Conservation (phyloP, 2,329 filamentous ascomycete genomes). For the Cladobotryum protrusum region DNA sequence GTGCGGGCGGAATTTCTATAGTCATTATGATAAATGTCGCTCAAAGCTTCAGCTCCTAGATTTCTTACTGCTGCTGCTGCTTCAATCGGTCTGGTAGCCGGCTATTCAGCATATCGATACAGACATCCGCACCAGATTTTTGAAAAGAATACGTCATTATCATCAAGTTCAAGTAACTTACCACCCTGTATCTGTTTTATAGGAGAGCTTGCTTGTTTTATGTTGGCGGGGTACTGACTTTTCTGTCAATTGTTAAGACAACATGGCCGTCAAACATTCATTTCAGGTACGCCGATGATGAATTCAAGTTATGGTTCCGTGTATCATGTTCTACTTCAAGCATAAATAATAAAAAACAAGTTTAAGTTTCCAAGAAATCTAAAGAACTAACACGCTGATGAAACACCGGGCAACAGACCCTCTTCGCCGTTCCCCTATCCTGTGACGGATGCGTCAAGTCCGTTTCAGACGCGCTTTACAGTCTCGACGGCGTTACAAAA, state of each 20-base stretch:
- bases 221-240: neutral
- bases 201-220: neutral
- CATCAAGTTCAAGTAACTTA: neutral
- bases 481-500: conserved; percentile 72
- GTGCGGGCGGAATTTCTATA: neutral
- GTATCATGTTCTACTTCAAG: neutral
- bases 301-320: neutral
- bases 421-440: conserved; percentile 90
- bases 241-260: conserved; percentile 21
- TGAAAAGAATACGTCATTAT: conserved; percentile 11
- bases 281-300: conserved; percentile 36
- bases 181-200: conserved; percentile 2
- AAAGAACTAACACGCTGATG: conserved; percentile 23
- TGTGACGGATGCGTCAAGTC: conserved; percentile 86
- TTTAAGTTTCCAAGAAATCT: conserved; percentile 1
- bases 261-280: conserved; percentile 39
- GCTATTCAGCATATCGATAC: conserved; percentile 25
- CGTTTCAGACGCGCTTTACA: conserved; percentile 71
- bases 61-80: conserved; percentile 17
- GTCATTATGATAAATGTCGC: conserved; percentile 10
- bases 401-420: conserved; percentile 55
- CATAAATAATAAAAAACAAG: conserved; percentile 3
- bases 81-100: conserved; percentile 23
- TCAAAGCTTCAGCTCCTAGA: conserved; percentile 17
- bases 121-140: conserved; percentile 16